Evolutionary conservation across 805 yeast species (phyloP).

Genomic region (Diddensiella transvaalensis): DNA sequence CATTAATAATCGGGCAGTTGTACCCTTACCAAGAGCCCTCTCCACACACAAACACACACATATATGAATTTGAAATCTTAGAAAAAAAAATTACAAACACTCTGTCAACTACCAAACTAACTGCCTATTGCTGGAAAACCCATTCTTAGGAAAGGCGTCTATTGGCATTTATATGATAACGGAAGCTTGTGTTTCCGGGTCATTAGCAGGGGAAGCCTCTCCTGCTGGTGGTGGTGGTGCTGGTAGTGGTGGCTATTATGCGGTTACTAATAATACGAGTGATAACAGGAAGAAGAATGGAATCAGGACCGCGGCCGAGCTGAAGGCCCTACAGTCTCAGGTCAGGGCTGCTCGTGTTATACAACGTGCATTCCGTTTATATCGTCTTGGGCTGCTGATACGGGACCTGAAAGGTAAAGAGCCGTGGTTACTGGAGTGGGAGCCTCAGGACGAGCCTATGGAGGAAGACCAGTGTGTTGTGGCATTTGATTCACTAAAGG

Average conservation of each 20-base stretch:
- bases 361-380: constrained; percentile 17
- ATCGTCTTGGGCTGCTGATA: constrained; percentile 16
- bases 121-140: too few species aligned
- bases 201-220: not conserved
- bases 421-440: constrained; percentile 23
- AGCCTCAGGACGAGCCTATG: constrained; percentile 2
- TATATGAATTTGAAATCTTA: too few species aligned
- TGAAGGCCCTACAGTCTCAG: not conserved
- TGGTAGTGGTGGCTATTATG: not conserved
- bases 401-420: constrained; percentile 7
- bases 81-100: too few species aligned
- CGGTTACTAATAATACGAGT: not conserved
- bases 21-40: too few species aligned
- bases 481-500: constrained; percentile 13
- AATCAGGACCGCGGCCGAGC: not conserved
- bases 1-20: too few species aligned
- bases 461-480: constrained; percentile 8
- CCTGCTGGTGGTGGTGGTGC: not conserved
- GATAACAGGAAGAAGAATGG: not conserved
- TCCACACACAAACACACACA: too few species aligned
- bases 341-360: constrained; percentile 14
- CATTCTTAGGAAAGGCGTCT: too few species aligned
- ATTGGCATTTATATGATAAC: not conserved
- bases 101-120: too few species aligned
- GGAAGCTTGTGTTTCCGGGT: not conserved